These are phyloP conservation scores for Tilletia setariae DNA, from an alignment of 1,284 basidiomycete species.

Conservation along the genomic window DNA sequence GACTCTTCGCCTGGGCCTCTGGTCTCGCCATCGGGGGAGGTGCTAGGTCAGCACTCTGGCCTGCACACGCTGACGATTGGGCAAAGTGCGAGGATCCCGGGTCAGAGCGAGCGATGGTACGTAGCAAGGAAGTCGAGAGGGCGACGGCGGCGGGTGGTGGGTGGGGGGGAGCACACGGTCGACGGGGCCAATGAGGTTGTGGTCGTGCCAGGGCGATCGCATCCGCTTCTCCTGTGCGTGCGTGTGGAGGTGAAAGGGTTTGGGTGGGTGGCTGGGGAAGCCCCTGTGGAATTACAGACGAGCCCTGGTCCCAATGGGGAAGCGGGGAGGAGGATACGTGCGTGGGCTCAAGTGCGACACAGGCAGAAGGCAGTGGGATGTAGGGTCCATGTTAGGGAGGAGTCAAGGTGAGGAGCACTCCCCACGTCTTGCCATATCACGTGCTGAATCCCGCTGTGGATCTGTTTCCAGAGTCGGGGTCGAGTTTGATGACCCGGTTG, in stretches of 20 bases:
- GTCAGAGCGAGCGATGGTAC: slow-evolving; percentile 67
- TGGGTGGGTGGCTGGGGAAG: neutral
- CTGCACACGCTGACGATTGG: slow-evolving; percentile 88
- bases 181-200: neutral
- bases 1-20: slow-evolving; percentile 68
- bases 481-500: neutral
- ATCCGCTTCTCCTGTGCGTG: neutral
- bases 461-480: too few species aligned
- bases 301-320: neutral
- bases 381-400: neutral
- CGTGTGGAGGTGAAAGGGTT: neutral
- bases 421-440: too few species aligned
- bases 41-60: slow-evolving; percentile 69
- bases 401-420: too few species aligned
- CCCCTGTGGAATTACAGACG: neutral
- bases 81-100: slow-evolving; percentile 67
- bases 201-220: neutral
- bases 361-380: slow-evolving; percentile 2
- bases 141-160: neutral
- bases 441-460: too few species aligned
- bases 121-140: slow-evolving; percentile 67
- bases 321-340: neutral
- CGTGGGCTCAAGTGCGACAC: slow-evolving; percentile 1
- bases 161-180: neutral
- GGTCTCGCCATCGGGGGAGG: slow-evolving; percentile 63